These are phyloP conservation scores for Marasmius tenuissimus DNA, from an alignment of 1,284 basidiomycete species.

Conservation along the genomic window DNA sequence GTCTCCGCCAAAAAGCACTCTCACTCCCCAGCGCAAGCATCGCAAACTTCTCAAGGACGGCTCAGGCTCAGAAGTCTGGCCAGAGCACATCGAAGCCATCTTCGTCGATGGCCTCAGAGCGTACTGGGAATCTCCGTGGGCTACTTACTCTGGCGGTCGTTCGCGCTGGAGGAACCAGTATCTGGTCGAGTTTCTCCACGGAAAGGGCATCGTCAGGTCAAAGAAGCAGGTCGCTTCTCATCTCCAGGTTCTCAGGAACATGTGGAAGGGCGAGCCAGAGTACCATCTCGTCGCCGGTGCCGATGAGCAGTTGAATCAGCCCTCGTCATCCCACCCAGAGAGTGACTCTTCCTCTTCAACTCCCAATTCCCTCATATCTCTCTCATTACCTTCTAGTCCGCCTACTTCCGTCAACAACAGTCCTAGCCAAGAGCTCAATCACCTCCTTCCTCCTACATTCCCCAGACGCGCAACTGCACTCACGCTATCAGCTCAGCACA, in stretches of 20 bases:
- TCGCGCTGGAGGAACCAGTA: conserved; percentile 81
- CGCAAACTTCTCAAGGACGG: conserved; percentile 81
- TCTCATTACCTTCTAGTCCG: neutral
- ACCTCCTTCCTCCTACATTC: neutral
- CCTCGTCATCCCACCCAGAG: too few species aligned
- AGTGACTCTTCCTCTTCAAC: conserved; percentile 43
- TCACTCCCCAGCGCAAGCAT: conserved; percentile 79
- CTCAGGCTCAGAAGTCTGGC: conserved; percentile 75
- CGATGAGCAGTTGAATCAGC: conserved; percentile 43
- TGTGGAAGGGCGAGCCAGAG: conserved; percentile 75
- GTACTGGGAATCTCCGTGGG: conserved; percentile 79
- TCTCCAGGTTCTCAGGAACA: conserved; percentile 78
- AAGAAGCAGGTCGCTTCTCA: conserved; percentile 86
- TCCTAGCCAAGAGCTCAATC: neutral
- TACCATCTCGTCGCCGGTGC: conserved; percentile 68
- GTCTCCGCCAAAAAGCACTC: conserved; percentile 34
- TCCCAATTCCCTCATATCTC: conserved; percentile 21
- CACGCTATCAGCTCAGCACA: neutral
- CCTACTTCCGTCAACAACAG: neutral
- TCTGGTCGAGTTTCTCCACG: conserved; percentile 73
- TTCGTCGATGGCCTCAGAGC: conserved; percentile 77
- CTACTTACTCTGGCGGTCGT: conserved; percentile 72
- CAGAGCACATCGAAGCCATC: conserved; percentile 67
- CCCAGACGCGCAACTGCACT: neutral
- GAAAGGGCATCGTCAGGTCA: conserved; percentile 62